A percentile compares a stretch with the other conserved stretches of the same genome.
Evolutionary conservation across 176 grass and related monocot species (phyloP).

Genomic region (Echinochloa phyllopogon): DNA sequence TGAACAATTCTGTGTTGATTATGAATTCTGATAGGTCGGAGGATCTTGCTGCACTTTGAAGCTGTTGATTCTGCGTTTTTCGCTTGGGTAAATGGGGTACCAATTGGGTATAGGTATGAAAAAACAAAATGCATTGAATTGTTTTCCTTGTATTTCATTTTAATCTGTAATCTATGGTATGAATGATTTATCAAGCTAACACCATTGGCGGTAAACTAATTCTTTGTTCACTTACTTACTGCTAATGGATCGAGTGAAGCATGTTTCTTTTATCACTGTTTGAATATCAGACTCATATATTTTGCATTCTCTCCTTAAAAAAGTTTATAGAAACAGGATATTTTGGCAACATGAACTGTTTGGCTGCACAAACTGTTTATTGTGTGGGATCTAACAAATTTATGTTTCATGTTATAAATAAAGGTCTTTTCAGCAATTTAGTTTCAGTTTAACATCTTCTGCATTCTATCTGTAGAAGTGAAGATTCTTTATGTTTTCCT

Average conservation of each 20-base stretch:
- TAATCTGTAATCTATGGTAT: neutral
- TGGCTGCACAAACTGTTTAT: slow-evolving; percentile 10
- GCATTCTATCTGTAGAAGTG: slow-evolving; percentile 6
- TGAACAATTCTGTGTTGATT: slow-evolving; percentile 17
- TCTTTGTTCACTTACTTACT: slow-evolving; percentile 22
- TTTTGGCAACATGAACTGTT: neutral
- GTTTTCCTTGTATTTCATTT: neutral
- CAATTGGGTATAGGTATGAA: slow-evolving; percentile 85
- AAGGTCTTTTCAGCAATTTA: slow-evolving; percentile 2
- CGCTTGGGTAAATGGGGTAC: slow-evolving; percentile 92
- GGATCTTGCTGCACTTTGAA: slow-evolving; percentile 96
- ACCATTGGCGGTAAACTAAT: neutral
- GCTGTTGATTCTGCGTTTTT: slow-evolving; percentile 91
- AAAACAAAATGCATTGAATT: neutral
- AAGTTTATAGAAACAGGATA: neutral
- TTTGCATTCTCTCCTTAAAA: neutral
- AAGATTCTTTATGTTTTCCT: neutral
- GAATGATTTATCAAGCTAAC: slow-evolving; percentile 6
- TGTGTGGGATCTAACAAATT: slow-evolving; percentile 1
- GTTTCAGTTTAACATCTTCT: slow-evolving; percentile 8
- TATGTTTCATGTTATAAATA: neutral
- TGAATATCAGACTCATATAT: neutral
- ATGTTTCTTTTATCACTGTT: neutral
- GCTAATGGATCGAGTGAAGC: neutral
- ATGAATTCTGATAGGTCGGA: slow-evolving; percentile 72